Base-by-base conservation (phyloP, 192 early-diverging fungal genomes). In the Podila minutissima region DNA sequence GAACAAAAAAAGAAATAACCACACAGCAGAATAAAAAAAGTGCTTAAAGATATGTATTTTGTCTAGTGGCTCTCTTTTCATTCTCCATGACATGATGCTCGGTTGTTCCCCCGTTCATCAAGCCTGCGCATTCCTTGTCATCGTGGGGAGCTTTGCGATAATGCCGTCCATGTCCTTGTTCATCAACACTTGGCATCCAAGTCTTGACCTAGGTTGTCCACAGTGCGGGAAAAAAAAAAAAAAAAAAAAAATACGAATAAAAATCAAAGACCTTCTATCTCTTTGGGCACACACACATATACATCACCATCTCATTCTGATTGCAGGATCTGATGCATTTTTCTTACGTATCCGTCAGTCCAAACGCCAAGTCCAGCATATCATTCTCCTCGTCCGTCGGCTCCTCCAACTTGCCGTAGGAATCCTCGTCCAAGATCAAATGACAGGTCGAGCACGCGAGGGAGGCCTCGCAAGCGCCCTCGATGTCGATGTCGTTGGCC, bases 321-420 rank as follows among this genome's bases (percentile, higher is more conserved):
- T n/a, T n/a, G n/a, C n/a, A n/a, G 35, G 0, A 37, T 37, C 9
- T 37, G 35, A 37, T 37, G 2, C 35, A 37, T 37, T 38, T 8
- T 50, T 74, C 92, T 74, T 84, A 97, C 88, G 97, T 99, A 59
- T 98, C 96, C 6, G 97, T 97, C 68, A 98, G 86, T 10, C 95
- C 97, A 86, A 97, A 99, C 19, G 97, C 97, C 74, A 99, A 79
- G 85, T 99, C 97, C 59, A 99, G 84, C 97, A 99, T 98, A 76
- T 99, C 97, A 81, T 98, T 97, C 66, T 99, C 97, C 82, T 99
- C 97, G 82, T 99, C 97, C 2, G 92, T 90, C 0, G 97, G 97
- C 83, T 98, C 97, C 20, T 93, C 94, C 69, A 99, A 84, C 65
- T 89, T 91, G 15, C 93, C 90, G 79, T 90, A 99, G 62, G 92